Evolutionary conservation across 2,329 filamentous ascomycete genomes (phyloP).

Genomic region (Domatiomyces globalis): DNA sequence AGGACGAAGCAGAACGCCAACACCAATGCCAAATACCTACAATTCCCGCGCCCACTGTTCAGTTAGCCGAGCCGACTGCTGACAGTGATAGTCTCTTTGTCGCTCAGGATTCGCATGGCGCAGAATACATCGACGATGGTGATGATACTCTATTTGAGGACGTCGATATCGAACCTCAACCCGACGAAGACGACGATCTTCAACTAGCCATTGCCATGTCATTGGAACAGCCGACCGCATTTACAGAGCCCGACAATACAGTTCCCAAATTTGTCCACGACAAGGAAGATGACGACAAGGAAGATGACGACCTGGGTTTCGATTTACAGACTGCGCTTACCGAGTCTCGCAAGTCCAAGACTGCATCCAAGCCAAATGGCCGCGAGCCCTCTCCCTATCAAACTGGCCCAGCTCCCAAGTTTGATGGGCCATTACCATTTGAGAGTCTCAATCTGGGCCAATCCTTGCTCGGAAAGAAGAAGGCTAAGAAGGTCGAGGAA

Average conservation of each 20-base stretch:
- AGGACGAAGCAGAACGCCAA: neutral
- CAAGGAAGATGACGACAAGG: conserved; percentile 13
- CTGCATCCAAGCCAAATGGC: conserved; percentile 22
- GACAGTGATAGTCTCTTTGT: conserved; percentile 45
- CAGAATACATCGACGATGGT: conserved; percentile 29
- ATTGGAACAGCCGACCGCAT: conserved; percentile 38
- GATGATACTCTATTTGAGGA: conserved; percentile 46
- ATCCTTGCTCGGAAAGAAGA: conserved; percentile 40
- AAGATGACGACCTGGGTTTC: conserved; percentile 59
- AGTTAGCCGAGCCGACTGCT: conserved; percentile 10
- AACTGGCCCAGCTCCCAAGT: conserved; percentile 21
- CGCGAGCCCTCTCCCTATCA: conserved; percentile 28
- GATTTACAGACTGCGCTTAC: conserved; percentile 65
- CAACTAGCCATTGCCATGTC: conserved; percentile 74
- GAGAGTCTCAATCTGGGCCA: conserved; percentile 62
- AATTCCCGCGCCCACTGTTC: neutral
- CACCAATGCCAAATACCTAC: neutral
- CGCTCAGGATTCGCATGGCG: conserved; percentile 29
- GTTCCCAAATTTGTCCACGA: conserved; percentile 62
- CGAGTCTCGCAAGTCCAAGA: conserved; percentile 51
- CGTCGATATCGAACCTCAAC: conserved; percentile 24
- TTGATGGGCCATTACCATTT: conserved; percentile 77
- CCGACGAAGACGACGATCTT: conserved; percentile 52
- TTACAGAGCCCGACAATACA: conserved; percentile 27
- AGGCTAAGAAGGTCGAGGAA: conserved; percentile 38